Evolutionary conservation across 2,329 filamentous ascomycete species (phyloP), one percentile per base, ranked within the genome.

Genomic region (Apiospora sp.): DNA sequence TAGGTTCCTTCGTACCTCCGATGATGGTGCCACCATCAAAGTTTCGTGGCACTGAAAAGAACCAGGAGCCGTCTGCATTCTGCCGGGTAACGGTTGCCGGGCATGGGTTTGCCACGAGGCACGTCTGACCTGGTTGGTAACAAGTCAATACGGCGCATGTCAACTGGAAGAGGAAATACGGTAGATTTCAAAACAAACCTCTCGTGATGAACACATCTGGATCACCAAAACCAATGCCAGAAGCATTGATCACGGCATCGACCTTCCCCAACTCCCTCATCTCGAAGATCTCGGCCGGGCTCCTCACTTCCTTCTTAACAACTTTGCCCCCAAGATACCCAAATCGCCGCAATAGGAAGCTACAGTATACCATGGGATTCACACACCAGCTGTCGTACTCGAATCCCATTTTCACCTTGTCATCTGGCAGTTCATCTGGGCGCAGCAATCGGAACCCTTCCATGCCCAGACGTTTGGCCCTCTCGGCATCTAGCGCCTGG

Each of bases 21-120:
- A 93, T 87, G 51, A 93, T 84, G 0, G 91, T 92, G 3, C 91
- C 91, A 3, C 91, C 91, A 46, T 88, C 84, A 37, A 90, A 87
- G 12, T 86, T 87, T 2, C 91, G 86, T 0, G 91, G 90, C 7
- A 93, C 88, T 67, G 87, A 86, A 74, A 92, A 92, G 0, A 87
- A 86, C 89, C 90, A 92, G 12, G 84, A 86, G 0, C 91, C 91
- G 77, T 92, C 90, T 0, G 84, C 84, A 76, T 90, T 88, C 75
- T 93, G 90, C 37, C 88, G 85, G 3, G 91, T 93, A 27, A 93
- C 83, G 0, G 79, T 79, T 0, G 80, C 80, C 3, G 79, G 73
- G 46, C 78, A 77, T 0, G 76, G 68, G 14, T 86, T 79, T 34
- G 84, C 79, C 0, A 85, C 85, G 22, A 86, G 76, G 58, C 84